These are phyloP conservation scores for Phytopythium mirpurense DNA, from an alignment of 352 stramenopile genomes.

Conservation along the genomic window DNA sequence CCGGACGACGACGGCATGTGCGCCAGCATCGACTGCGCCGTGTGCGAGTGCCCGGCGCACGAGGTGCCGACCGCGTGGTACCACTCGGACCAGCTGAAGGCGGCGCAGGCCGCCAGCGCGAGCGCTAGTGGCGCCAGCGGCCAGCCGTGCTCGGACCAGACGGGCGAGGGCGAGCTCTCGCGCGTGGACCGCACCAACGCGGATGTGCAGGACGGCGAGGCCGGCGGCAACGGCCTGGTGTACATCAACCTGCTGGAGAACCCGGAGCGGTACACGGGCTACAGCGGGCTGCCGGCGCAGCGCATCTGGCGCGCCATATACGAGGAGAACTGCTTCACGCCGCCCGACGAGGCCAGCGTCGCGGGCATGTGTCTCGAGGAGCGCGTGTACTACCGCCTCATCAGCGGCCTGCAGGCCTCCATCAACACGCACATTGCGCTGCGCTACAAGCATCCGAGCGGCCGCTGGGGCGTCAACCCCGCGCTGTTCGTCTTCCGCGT, in stretches of 20 bases:
- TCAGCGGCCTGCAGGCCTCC: conserved; percentile 94
- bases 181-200: conserved; percentile 74
- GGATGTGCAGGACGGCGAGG: conserved; percentile 46
- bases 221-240: conserved; percentile 49
- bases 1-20: conserved; percentile 90
- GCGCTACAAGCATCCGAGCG: conserved; percentile 72
- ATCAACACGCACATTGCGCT: conserved; percentile 94
- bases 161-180: conserved; percentile 64
- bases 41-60: conserved; percentile 84
- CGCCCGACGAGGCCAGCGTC: conserved; percentile 46
- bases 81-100: conserved; percentile 41
- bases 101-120: conserved; percentile 12
- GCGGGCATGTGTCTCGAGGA: conserved; percentile 90
- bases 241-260: conserved; percentile 97
- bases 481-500: conserved; percentile 87
- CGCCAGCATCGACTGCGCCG: conserved; percentile 82
- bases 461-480: conserved; percentile 66
- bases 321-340: conserved; percentile 95
- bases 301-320: conserved; percentile 98
- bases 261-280: conserved; percentile 97
- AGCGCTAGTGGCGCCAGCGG: conserved; percentile 14
- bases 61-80: conserved; percentile 85
- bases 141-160: conserved; percentile 63
- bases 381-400: conserved; percentile 95
- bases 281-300: conserved; percentile 88